Evolutionary conservation across 805 yeast species (phyloP).

Genomic region (Wickerhamiella occidentalis): DNA sequence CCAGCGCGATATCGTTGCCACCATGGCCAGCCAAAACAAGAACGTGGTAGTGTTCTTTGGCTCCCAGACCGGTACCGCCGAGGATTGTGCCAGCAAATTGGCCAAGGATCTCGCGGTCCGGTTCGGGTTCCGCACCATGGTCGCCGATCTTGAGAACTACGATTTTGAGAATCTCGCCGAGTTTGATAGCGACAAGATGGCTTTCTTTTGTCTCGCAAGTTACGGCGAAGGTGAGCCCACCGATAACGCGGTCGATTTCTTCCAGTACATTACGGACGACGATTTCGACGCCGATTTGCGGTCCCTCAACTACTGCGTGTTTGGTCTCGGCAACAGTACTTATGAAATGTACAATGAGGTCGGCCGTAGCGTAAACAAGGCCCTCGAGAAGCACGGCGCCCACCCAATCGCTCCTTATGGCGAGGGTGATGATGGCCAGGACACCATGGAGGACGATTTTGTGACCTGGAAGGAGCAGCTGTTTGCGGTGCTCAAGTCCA

Average conservation of each 20-base stretch:
- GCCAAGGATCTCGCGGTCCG: constrained; percentile 77
- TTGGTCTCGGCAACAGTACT: constrained; percentile 91
- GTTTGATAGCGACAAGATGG: constrained; percentile 45
- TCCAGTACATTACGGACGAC: constrained; percentile 46
- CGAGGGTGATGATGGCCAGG: constrained; percentile 90
- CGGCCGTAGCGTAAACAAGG: constrained; percentile 41
- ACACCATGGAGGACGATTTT: constrained; percentile 90
- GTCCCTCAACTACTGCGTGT: constrained; percentile 55
- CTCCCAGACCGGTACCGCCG: constrained; percentile 98
- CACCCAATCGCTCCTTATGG: constrained; percentile 64
- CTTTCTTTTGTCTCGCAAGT: constrained; percentile 74
- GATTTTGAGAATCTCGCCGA: constrained; percentile 68
- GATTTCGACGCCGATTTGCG: constrained; percentile 38
- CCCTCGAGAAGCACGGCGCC: constrained; percentile 55
- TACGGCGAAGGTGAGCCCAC: constrained; percentile 99
- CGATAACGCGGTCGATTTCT: constrained; percentile 78
- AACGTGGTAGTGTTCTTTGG: constrained; percentile 75
- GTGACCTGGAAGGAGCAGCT: constrained; percentile 80
- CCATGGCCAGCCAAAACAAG: constrained; percentile 47
- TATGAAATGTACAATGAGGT: constrained; percentile 87
- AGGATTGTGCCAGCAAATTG: constrained; percentile 84
- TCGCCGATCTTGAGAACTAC: constrained; percentile 78
- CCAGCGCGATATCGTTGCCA: constrained; percentile 22
- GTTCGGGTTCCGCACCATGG: constrained; percentile 71
- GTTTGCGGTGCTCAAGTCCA: constrained; percentile 51